Percentiles rank a stretch among this genome's conserved stretches.
These are phyloP conservation scores for Tolypocladium tropicale DNA, from an alignment of 2,329 filamentous ascomycete species.

Conservation along the genomic window DNA sequence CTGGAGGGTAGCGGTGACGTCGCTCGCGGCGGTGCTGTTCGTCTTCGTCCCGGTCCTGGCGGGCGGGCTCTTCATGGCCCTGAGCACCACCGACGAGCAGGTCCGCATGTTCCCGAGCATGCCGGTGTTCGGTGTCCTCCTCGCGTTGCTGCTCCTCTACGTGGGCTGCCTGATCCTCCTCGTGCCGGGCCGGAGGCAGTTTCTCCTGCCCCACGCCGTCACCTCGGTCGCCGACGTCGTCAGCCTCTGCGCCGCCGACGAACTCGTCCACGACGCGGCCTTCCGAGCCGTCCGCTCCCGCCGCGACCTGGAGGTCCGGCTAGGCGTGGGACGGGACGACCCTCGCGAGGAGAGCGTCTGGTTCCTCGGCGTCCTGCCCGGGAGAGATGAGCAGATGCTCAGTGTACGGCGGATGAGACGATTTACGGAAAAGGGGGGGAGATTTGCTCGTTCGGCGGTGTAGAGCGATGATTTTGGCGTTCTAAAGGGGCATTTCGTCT, in stretches of 20 bases:
- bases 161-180: constrained; percentile 51
- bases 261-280: constrained; percentile 59
- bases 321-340: constrained; percentile 44
- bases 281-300: constrained; percentile 62
- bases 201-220: constrained; percentile 63
- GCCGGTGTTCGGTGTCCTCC: constrained; percentile 61
- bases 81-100: constrained; percentile 41
- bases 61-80: constrained; percentile 64
- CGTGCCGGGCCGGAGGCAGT: constrained; percentile 48
- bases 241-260: constrained; percentile 64
- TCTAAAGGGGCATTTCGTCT: not conserved
- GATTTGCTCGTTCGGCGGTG: constrained; percentile 15
- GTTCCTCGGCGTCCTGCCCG: constrained; percentile 33
- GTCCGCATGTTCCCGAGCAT: constrained; percentile 64
- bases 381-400: constrained; percentile 29
- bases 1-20: constrained; percentile 53
- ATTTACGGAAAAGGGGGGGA: constrained; percentile 31
- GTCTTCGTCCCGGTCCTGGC: constrained; percentile 55
- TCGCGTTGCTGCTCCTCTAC: constrained; percentile 63
- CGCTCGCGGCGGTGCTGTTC: constrained; percentile 47
- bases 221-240: constrained; percentile 67
- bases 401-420: constrained; percentile 33
- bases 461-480: constrained; percentile 6
- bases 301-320: constrained; percentile 55
- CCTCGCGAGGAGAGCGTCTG: constrained; percentile 39